phyloP scores from a whole-genome alignment of 306 rosid genomes.

The Crotalaria pallida region DNA sequence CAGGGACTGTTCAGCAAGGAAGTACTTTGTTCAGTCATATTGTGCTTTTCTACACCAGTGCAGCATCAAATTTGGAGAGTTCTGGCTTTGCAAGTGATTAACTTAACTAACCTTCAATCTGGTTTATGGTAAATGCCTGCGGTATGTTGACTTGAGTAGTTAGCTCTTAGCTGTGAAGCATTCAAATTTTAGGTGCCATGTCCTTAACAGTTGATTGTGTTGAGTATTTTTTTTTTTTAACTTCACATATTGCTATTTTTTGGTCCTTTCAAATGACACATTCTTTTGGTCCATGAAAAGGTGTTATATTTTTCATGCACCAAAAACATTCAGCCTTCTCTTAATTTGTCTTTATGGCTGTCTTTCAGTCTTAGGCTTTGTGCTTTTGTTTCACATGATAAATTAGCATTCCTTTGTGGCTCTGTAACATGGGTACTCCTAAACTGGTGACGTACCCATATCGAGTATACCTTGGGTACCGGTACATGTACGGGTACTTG shows the following conservation, averaged over 20 bases:
- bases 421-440: too few relatives aligned
- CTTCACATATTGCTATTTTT: too few relatives aligned
- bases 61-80: constrained; percentile 46
- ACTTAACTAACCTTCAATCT: constrained; percentile 31
- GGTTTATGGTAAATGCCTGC: constrained; percentile 43
- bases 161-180: constrained; percentile 24
- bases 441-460: too few relatives aligned
- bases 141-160: constrained; percentile 38
- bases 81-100: constrained; percentile 39
- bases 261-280: too few relatives aligned
- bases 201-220: background rate
- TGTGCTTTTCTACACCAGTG: constrained; percentile 51
- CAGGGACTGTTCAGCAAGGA: constrained; percentile 14
- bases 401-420: background rate
- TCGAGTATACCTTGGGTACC: too few relatives aligned
- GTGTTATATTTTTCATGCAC: too few relatives aligned
- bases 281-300: too few relatives aligned
- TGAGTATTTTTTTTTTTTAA: background rate
- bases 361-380: background rate
- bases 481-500: too few relatives aligned
- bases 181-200: constrained; percentile 31
- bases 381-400: background rate
- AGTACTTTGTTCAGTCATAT: constrained; percentile 41
- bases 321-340: background rate
- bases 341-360: background rate